These are phyloP conservation scores for Ballota nigra DNA, from an alignment of 257 asterid genomes.

Conservation along the genomic window DNA sequence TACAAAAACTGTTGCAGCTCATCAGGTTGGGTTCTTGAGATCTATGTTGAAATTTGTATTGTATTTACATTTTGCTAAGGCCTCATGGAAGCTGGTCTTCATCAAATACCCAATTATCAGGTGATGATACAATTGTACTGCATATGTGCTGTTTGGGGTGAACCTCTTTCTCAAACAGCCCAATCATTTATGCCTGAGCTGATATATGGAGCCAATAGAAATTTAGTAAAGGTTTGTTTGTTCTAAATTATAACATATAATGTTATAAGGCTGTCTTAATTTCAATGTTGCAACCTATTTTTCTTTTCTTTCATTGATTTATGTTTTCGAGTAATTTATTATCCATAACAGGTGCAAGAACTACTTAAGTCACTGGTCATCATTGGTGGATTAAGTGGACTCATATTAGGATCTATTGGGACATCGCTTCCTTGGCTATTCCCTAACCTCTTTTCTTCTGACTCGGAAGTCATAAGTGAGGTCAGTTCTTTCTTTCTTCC, in stretches of 20 bases:
- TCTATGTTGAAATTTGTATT: not conserved
- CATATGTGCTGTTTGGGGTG: slow-evolving; percentile 82
- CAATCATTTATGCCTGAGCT: slow-evolving; percentile 90
- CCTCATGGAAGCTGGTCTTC: slow-evolving; percentile 1
- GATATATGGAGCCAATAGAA: slow-evolving; percentile 68
- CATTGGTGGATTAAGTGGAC: slow-evolving; percentile 66
- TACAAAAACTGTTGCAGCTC: slow-evolving; percentile 73
- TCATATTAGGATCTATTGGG: slow-evolving; percentile 61
- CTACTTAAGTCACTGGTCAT: slow-evolving; percentile 67
- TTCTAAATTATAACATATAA: not conserved
- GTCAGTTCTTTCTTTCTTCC: slow-evolving; percentile 32
- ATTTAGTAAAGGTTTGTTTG: slow-evolving; percentile 55
- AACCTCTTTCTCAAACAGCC: slow-evolving; percentile 91
- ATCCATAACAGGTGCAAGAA: slow-evolving; percentile 45
- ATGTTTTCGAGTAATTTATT: not conserved
- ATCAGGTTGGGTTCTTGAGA: slow-evolving; percentile 50
- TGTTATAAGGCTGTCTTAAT: not conserved
- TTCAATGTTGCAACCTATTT: not conserved
- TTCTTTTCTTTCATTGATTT: not conserved
- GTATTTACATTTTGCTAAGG: not conserved
- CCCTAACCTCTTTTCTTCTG: slow-evolving; percentile 68
- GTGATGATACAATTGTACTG: slow-evolving; percentile 80
- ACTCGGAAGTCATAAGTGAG: slow-evolving; percentile 59
- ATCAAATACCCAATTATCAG: slow-evolving; percentile 30
- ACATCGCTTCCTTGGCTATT: slow-evolving; percentile 68